These are phyloP conservation scores for Endotrypanum monterogeii DNA, from an alignment of 208 protist genomes.

Conservation along the genomic window DNA sequence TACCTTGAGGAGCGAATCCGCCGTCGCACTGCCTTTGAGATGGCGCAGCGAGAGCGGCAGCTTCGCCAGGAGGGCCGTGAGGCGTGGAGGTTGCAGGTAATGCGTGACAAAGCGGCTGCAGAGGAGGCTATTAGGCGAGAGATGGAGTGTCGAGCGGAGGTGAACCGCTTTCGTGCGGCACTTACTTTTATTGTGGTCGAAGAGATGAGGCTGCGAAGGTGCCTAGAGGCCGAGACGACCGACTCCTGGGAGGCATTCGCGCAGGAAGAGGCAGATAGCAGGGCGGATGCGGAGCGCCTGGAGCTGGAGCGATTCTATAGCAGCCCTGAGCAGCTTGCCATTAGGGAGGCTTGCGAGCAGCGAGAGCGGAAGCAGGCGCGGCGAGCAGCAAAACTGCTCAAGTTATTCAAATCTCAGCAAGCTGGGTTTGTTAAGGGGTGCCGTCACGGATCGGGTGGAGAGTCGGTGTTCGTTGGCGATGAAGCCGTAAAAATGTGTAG, in stretches of 20 bases:
- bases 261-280: slow-evolving; percentile 26
- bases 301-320: slow-evolving; percentile 73
- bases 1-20: slow-evolving; percentile 30
- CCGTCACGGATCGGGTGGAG: slow-evolving; percentile 51
- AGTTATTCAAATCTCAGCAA: slow-evolving; percentile 57
- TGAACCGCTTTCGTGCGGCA: slow-evolving; percentile 45
- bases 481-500: slow-evolving; percentile 48
- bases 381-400: slow-evolving; percentile 32
- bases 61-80: slow-evolving; percentile 48
- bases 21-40: slow-evolving; percentile 16
- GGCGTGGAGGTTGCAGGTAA: slow-evolving; percentile 54
- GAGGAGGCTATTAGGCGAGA: neutral
- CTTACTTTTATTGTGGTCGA: slow-evolving; percentile 57
- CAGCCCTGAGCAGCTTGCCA: slow-evolving; percentile 75
- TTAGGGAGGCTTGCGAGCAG: slow-evolving; percentile 52
- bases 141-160: slow-evolving; percentile 23
- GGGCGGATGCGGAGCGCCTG: slow-evolving; percentile 48
- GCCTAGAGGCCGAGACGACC: slow-evolving; percentile 33
- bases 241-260: slow-evolving; percentile 23
- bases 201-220: slow-evolving; percentile 29
- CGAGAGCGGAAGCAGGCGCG: slow-evolving; percentile 34
- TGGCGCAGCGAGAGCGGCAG: slow-evolving; percentile 17
- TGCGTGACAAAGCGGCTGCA: neutral
- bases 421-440: slow-evolving; percentile 54
- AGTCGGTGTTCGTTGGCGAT: slow-evolving; percentile 64